phyloP scores from a whole-genome alignment of 2,329 filamentous ascomycete species.

The Aspergillus floridensis region DNA sequence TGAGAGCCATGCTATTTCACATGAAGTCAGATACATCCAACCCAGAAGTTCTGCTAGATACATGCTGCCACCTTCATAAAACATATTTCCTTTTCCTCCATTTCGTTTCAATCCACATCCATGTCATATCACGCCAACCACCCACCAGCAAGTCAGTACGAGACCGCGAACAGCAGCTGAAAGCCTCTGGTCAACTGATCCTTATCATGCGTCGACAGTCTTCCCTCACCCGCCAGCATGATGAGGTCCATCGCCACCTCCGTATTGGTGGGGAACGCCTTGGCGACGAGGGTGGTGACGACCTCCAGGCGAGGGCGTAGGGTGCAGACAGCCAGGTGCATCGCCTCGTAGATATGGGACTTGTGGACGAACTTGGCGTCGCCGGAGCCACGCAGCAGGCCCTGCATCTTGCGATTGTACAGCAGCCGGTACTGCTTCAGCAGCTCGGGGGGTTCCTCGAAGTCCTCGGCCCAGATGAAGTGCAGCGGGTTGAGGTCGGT shows the following conservation, averaged over 20 bases:
- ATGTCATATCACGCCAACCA: not conserved
- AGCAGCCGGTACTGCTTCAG: not conserved
- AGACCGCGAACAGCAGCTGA: not conserved
- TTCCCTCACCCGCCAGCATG: not conserved
- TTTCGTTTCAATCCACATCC: too few species aligned
- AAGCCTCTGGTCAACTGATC: not conserved
- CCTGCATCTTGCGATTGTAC: slow-evolving; percentile 4
- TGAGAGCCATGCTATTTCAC: too few species aligned
- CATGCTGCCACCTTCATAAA: too few species aligned
- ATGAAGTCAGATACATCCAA: too few species aligned
- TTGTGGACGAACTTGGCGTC: slow-evolving; percentile 1
- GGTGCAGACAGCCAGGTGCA: not conserved
- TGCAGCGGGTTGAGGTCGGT: not conserved
- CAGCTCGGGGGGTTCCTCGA: not conserved
- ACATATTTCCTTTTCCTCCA: too few species aligned
- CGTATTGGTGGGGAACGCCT: not conserved
- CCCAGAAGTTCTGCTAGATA: too few species aligned
- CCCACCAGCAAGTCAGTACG: not conserved
- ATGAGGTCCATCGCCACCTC: not conserved
- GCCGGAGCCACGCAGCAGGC: not conserved
- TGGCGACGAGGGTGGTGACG: not conserved
- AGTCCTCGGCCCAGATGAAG: not conserved
- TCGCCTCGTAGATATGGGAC: not conserved
- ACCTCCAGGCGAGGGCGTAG: not conserved
- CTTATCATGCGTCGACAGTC: not conserved